Conservation (phyloP, 768 basidiomycete species). For the Scleroderma bovista region DNA sequence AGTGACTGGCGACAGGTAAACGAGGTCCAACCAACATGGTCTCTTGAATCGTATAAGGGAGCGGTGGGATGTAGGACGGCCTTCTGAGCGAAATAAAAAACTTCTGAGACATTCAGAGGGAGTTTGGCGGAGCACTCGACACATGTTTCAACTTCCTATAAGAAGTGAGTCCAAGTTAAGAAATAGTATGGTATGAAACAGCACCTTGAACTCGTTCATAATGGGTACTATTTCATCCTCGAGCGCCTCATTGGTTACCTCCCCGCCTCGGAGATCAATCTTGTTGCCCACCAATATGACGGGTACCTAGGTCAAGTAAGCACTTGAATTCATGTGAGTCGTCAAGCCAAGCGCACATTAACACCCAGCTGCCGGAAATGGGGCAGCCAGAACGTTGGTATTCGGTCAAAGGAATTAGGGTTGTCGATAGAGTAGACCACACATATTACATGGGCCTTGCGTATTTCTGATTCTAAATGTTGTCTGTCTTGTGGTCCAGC, state of each 20-base stretch:
- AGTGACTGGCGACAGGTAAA: conserved; percentile 8
- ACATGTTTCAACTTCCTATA: conserved; percentile 95
- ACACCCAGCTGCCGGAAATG: conserved; percentile 92
- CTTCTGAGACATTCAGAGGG: conserved; percentile 90
- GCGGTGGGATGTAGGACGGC: conserved; percentile 96
- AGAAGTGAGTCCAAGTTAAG: conserved; percentile 4
- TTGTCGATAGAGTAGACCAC: conserved; percentile 97
- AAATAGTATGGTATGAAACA: not conserved
- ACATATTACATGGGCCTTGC: conserved; percentile 97
- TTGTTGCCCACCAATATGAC: conserved; percentile 98
- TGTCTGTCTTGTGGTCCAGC: conserved; percentile 81
- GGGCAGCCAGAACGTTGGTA: conserved; percentile 97
- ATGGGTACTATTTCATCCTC: conserved; percentile 95
- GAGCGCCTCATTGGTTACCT: conserved; percentile 89
- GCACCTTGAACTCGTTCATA: conserved; percentile 97
- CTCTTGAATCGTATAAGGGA: conserved; percentile 92
- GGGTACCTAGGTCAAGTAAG: conserved; percentile 58
- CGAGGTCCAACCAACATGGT: conserved; percentile 61
- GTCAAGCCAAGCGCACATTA: conserved; percentile 63
- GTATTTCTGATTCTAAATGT: conserved; percentile 91
- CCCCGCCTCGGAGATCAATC: conserved; percentile 90
- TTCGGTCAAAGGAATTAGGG: conserved; percentile 92
- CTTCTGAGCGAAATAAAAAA: conserved; percentile 98
- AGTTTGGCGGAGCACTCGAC: conserved; percentile 94
- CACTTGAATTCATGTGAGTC: not conserved